phyloP scores from a whole-genome alignment of 139 green algal species.

The Mychonastes homosphaera region DNA sequence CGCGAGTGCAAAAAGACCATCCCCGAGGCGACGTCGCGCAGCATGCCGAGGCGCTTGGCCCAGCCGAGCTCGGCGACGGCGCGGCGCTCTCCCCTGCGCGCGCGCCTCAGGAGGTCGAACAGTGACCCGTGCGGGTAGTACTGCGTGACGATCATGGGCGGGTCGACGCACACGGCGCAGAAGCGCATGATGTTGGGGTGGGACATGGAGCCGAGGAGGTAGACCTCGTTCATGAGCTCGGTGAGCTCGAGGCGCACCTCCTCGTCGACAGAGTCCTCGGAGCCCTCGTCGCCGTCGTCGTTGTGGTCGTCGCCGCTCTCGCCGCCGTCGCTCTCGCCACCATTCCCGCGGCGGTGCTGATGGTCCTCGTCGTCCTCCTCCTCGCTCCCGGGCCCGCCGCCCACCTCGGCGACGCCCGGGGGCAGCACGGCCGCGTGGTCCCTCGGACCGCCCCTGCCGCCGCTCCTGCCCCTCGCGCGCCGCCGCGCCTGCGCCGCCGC shows the following conservation, averaged over 20 bases:
- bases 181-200: constrained; percentile 47
- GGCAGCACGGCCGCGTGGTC: no score
- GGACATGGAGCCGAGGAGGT: constrained; percentile 24
- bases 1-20: constrained; percentile 81
- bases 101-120: constrained; percentile 38
- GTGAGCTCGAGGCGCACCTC: constrained; percentile 18
- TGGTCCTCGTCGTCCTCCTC: neutral
- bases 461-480: no score
- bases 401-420: no score
- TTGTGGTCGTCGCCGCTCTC: constrained; percentile 15
- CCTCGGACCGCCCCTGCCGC: neutral
- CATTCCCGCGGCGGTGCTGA: neutral
- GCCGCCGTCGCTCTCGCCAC: constrained; percentile 5
- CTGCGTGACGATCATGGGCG: constrained; percentile 50
- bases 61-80: neutral
- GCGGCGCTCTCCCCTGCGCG: constrained; percentile 7
- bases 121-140: constrained; percentile 53
- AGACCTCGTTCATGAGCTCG: constrained; percentile 28
- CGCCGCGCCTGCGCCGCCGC: no score
- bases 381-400: no score
- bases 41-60: constrained; percentile 38
- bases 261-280: constrained; percentile 11
- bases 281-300: neutral
- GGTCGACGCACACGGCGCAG: constrained; percentile 42
- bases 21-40: constrained; percentile 37